These are phyloP conservation scores for Podaxis mareebaensis DNA, from an alignment of 768 basidiomycete genomes.

Conservation along the genomic window DNA sequence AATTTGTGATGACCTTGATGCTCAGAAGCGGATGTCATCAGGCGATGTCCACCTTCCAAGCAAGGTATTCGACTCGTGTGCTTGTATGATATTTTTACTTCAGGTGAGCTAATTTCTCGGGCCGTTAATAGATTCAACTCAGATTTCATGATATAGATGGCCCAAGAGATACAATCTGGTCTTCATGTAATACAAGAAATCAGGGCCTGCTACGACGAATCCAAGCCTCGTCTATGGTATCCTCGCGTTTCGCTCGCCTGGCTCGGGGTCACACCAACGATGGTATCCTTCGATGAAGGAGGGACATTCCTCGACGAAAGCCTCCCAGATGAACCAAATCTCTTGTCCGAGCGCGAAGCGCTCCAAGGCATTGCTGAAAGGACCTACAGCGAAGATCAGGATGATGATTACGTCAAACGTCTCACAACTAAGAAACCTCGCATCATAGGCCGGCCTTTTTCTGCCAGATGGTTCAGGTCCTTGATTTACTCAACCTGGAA, in stretches of 20 bases:
- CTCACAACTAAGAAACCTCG: neutral
- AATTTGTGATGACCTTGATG: slow-evolving; percentile 32
- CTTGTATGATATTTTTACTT: slow-evolving; percentile 44
- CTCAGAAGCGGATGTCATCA: slow-evolving; percentile 23
- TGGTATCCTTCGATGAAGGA: slow-evolving; percentile 23
- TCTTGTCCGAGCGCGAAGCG: slow-evolving; percentile 31
- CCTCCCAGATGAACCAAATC: slow-evolving; percentile 19
- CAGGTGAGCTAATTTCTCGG: slow-evolving; percentile 32
- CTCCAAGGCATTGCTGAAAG: slow-evolving; percentile 34
- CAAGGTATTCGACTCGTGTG: slow-evolving; percentile 35
- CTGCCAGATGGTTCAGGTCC: slow-evolving; percentile 14
- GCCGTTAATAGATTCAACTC: neutral
- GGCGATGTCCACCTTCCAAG: slow-evolving; percentile 24
- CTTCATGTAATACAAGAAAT: slow-evolving; percentile 34
- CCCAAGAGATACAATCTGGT: slow-evolving; percentile 37
- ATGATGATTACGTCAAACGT: slow-evolving; percentile 5
- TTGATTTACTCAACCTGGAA: slow-evolving; percentile 26
- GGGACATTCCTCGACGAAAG: slow-evolving; percentile 19
- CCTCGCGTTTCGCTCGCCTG: slow-evolving; percentile 41
- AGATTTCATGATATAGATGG: slow-evolving; percentile 34
- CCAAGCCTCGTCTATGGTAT: slow-evolving; percentile 37
- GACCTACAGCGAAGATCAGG: slow-evolving; percentile 11
- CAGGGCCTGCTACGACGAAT: slow-evolving; percentile 29
- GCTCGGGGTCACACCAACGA: slow-evolving; percentile 39
- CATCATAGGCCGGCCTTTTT: slow-evolving; percentile 15